Base-by-base conservation (phyloP, 345 rosid genomes). In the Conringia planisiliqua region DNA sequence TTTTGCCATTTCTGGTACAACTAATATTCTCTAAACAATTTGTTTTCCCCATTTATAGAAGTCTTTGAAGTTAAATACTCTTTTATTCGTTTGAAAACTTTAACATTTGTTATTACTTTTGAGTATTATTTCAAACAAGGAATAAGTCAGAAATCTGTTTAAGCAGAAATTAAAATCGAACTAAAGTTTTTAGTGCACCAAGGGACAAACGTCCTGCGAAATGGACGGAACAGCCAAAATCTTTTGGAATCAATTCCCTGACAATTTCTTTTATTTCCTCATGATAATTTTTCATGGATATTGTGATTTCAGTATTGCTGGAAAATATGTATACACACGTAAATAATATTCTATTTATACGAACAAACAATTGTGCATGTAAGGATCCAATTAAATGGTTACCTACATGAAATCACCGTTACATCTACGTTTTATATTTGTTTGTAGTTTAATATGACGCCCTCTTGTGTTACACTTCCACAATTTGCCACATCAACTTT, bases 211-310 rank as follows among this genome's bases (percentile, higher is more conserved):
- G 80, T 38, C 72, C 17, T 64, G 71, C 51, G 60, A 62, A 76
- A 36, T 77, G 46, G 55, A 65, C 56, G 68, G 47, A 77, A 57
- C 76, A 47, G 67, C 72, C 76, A 71, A 77, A 47, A 59, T 55
- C 55, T 18, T 52, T 47, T 77, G 67, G 80, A 77, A 70, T 70
- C 75, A 57, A 77, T 77, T 70, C 80, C 71, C 75, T 63, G 70
- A 62, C 54, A 62, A 35, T 44, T 35, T 54, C 6, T 22, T 70
- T 56, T 63, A 33, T 69, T 60, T 61, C 35, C 33, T 40, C 64
- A 24, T 36, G 11, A 18, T 59, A 17, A 35, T 3, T 32, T 35
- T 51, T 56, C 9, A 55, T 50, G 55, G 29, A 20, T 20, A 10
- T 50, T 10, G n/a, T 22, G 55, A 50, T 50, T 20, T 29, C 29